Evolutionary conservation across 2,329 filamentous ascomycete genomes (phyloP).

Genomic region (Diplodia scrobiculata): DNA sequence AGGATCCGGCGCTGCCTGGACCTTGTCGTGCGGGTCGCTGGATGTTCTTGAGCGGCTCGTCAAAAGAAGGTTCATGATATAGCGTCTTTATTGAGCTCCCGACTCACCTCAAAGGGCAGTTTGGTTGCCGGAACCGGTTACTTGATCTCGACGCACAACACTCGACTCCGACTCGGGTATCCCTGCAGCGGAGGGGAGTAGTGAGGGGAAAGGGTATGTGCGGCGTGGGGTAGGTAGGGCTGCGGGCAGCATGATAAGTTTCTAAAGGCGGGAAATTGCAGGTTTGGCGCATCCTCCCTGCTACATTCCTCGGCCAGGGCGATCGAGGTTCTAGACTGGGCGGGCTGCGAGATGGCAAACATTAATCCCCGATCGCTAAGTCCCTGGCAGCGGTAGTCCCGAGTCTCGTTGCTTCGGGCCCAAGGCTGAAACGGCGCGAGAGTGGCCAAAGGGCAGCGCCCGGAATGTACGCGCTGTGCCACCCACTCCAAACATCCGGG

Average conservation of each 20-base stretch:
- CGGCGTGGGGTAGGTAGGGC: slow-evolving; percentile 3
- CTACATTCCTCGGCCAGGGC: slow-evolving; percentile 8
- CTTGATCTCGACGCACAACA: not conserved
- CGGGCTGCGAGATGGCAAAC: slow-evolving; percentile 19
- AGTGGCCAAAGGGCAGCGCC: slow-evolving; percentile 4
- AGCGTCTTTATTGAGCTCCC: not conserved
- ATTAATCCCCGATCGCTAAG: slow-evolving; percentile 16
- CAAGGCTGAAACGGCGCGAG: slow-evolving; percentile 15
- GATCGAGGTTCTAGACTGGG: slow-evolving; percentile 15
- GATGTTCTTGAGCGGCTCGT: not conserved
- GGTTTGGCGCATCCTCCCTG: slow-evolving; percentile 6
- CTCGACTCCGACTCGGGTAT: not conserved
- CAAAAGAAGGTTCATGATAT: not conserved
- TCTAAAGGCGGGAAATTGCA: slow-evolving; percentile 4
- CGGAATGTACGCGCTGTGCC: slow-evolving; percentile 26
- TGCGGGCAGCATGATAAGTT: not conserved
- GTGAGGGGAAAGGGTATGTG: not conserved
- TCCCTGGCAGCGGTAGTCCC: not conserved
- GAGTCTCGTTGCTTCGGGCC: slow-evolving; percentile 14
- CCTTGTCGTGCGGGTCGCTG: too few relatives aligned
- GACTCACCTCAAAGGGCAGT: not conserved
- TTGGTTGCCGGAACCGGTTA: not conserved
- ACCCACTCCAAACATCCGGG: slow-evolving; percentile 18
- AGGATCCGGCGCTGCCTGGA: not conserved
- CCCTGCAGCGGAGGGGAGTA: not conserved